These are phyloP conservation scores for Sordaria brevicollis DNA, from an alignment of 495 filamentous ascomycete species.

Conservation along the genomic window DNA sequence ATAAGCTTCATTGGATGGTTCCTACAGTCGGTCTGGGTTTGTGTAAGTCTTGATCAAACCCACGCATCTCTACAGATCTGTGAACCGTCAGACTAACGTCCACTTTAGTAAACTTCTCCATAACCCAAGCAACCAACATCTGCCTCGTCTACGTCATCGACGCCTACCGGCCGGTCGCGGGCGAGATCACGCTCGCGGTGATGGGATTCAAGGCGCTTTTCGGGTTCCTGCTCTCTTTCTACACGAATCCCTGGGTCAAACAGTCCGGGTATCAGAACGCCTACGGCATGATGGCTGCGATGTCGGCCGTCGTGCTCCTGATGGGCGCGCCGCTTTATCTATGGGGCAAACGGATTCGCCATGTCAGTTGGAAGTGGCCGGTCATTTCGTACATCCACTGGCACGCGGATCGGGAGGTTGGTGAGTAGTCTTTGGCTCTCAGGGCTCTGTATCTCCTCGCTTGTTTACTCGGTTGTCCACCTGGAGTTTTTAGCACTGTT, in stretches of 20 bases:
- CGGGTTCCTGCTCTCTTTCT: slow-evolving; percentile 49
- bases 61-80: neutral
- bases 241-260: slow-evolving; percentile 49
- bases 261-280: slow-evolving; percentile 38
- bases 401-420: slow-evolving; percentile 39
- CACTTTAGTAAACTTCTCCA: slow-evolving; percentile 37
- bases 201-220: slow-evolving; percentile 46
- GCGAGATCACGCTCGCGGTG: slow-evolving; percentile 40
- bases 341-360: slow-evolving; percentile 38
- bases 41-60: slow-evolving; percentile 12
- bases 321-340: slow-evolving; percentile 35
- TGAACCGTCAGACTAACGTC: neutral
- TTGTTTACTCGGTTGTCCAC: too few species aligned
- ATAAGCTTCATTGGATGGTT: slow-evolving; percentile 43
- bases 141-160: slow-evolving; percentile 46
- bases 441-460: too few species aligned
- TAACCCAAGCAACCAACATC: slow-evolving; percentile 40
- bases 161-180: slow-evolving; percentile 43
- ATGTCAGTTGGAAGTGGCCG: slow-evolving; percentile 35
- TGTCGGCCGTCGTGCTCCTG: slow-evolving; percentile 31
- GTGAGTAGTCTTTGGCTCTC: slow-evolving; percentile 23
- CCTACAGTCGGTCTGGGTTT: slow-evolving; percentile 41
- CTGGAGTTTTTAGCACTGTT: too few species aligned
- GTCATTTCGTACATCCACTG: slow-evolving; percentile 37
- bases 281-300: slow-evolving; percentile 45